Evolutionary conservation across 164 flowering plant genomes (phyloP).

Genomic region (Buxus sempervirens): DNA sequence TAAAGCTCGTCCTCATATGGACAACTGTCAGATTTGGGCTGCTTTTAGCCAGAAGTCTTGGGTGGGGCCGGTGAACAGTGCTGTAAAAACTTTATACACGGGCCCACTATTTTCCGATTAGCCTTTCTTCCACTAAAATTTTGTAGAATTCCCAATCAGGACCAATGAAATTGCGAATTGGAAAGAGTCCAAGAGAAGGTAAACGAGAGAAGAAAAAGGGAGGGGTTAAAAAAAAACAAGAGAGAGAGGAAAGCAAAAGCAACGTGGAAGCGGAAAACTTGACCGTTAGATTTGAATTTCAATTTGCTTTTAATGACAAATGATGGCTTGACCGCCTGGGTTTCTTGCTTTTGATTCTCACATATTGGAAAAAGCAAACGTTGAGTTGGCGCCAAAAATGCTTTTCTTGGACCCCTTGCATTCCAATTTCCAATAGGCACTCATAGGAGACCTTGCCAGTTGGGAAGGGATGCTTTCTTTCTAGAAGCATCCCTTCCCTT

Average conservation of each 20-base stretch:
- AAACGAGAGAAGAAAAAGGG: background rate
- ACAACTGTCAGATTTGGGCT: no score
- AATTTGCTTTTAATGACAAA: slow-evolving; percentile 12
- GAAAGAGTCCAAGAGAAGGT: background rate
- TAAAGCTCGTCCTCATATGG: no score
- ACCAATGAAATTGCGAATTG: background rate
- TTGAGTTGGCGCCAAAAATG: slow-evolving; percentile 22
- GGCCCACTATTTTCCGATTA: background rate
- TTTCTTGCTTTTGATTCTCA: slow-evolving; percentile 3
- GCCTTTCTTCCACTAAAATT: background rate
- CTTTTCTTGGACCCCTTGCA: slow-evolving; percentile 8
- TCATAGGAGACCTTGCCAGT: no score
- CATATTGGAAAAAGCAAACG: background rate
- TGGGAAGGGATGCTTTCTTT: no score
- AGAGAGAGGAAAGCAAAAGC: background rate
- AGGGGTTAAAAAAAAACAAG: background rate
- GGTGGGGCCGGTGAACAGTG: background rate
- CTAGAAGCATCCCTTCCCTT: no score
- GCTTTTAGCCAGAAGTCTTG: no score
- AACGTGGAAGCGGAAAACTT: slow-evolving; percentile 6
- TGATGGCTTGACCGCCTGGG: slow-evolving; percentile 7
- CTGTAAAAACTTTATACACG: background rate
- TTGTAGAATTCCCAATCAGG: background rate
- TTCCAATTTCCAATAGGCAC: no score
- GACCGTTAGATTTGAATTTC: slow-evolving; percentile 34